These are phyloP conservation scores for Aspergillus candidus DNA, from an alignment of 2,329 filamentous ascomycete genomes.

Conservation along the genomic window DNA sequence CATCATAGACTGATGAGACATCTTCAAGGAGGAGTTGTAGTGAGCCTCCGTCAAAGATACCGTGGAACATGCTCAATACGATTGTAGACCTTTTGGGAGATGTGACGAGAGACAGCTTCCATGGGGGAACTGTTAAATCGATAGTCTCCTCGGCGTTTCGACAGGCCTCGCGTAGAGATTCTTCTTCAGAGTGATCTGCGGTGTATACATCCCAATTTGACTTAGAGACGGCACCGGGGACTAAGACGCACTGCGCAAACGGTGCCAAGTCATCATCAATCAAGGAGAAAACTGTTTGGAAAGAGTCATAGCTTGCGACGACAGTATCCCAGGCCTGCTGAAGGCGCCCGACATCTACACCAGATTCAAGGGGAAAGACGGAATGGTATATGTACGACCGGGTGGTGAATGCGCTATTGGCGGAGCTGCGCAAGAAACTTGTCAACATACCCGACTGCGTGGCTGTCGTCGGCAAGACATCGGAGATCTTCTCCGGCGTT, in stretches of 20 bases:
- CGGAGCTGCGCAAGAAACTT: slow-evolving; percentile 25
- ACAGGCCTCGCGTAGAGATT: slow-evolving; percentile 15
- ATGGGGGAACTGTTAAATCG: slow-evolving; percentile 14
- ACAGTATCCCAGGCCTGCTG: slow-evolving; percentile 21
- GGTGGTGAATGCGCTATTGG: slow-evolving; percentile 7
- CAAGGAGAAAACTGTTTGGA: slow-evolving; percentile 28
- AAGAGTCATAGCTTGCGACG: slow-evolving; percentile 25
- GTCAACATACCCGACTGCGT: slow-evolving; percentile 33
- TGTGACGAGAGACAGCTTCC: slow-evolving; percentile 19
- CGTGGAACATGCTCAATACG: slow-evolving; percentile 33
- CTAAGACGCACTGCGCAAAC: slow-evolving; percentile 31
- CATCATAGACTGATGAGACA: slow-evolving; percentile 19
- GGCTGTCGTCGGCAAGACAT: slow-evolving; percentile 28
- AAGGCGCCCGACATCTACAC: slow-evolving; percentile 18
- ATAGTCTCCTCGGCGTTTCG: slow-evolving; percentile 17
- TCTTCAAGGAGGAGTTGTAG: slow-evolving; percentile 30
- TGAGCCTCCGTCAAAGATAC: slow-evolving; percentile 34
- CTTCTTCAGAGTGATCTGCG: slow-evolving; percentile 11
- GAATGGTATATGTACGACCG: slow-evolving; percentile 31
- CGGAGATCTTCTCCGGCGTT: slow-evolving; percentile 16
- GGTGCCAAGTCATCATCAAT: slow-evolving; percentile 30
- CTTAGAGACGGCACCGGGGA: slow-evolving; percentile 6
- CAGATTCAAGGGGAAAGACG: slow-evolving; percentile 19
- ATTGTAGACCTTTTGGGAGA: slow-evolving; percentile 8
- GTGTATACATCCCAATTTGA: slow-evolving; percentile 13